These are phyloP conservation scores for Ilyonectria destructans DNA, from an alignment of 2,329 filamentous ascomycete species.

Conservation along the genomic window DNA sequence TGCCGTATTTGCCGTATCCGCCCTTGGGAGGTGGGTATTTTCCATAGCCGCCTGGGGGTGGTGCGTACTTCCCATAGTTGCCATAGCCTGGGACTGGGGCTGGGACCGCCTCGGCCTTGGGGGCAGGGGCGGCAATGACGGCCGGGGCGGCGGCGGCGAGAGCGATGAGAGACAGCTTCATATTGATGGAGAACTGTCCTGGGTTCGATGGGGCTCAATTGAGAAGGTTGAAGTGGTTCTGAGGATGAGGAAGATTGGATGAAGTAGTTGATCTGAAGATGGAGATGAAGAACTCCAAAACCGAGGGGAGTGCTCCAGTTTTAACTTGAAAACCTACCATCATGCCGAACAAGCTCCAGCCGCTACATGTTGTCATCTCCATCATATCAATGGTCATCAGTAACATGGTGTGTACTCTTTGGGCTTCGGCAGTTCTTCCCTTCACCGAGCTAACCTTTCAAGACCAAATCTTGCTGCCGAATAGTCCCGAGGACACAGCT, in stretches of 20 bases:
- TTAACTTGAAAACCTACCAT: constrained; percentile 32
- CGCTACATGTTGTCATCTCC: constrained; percentile 12
- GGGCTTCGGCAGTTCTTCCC: background rate
- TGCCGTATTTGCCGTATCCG: constrained; percentile 35
- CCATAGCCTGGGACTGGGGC: constrained; percentile 26
- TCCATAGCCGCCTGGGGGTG: constrained; percentile 25
- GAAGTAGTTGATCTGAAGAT: background rate
- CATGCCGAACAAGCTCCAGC: background rate
- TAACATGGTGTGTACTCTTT: background rate
- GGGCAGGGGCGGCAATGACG: constrained; percentile 46
- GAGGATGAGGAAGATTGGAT: constrained; percentile 17
- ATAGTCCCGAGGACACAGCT: background rate
- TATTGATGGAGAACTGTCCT: constrained; percentile 32
- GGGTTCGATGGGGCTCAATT: background rate
- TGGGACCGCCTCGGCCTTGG: constrained; percentile 38
- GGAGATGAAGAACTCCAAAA: background rate
- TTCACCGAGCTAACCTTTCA: background rate
- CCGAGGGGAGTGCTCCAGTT: constrained; percentile 23
- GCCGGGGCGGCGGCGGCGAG: constrained; percentile 47
- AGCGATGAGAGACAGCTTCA: constrained; percentile 51
- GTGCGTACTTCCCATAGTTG: constrained; percentile 24
- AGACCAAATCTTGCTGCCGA: background rate
- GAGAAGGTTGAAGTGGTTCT: constrained; percentile 1
- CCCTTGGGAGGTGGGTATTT: constrained; percentile 20
- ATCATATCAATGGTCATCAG: background rate